Evolutionary conservation across 345 rosid species (phyloP).

Genomic region (Lumnitzera littorea): DNA sequence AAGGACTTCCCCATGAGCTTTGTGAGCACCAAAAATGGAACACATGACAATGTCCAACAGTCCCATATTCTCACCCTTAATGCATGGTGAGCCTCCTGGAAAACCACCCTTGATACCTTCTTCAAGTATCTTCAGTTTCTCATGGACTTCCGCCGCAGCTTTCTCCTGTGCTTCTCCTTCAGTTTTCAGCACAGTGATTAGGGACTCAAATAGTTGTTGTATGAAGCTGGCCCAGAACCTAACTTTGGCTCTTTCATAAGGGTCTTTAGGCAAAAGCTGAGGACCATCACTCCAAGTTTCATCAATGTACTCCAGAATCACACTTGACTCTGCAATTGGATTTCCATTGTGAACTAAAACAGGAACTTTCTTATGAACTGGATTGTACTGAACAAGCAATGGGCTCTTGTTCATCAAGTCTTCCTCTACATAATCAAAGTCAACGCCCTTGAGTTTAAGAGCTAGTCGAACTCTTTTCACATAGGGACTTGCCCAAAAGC

Average conservation of each 20-base stretch:
- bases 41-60: constrained; percentile 25
- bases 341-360: constrained; percentile 41
- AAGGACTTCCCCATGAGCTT: constrained; percentile 26
- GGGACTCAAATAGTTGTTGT: constrained; percentile 13
- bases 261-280: constrained; percentile 30
- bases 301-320: constrained; percentile 35
- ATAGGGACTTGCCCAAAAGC: constrained; percentile 24
- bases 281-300: constrained; percentile 30
- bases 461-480: constrained; percentile 32
- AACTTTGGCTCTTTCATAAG: constrained; percentile 25
- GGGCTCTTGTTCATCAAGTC: constrained; percentile 35
- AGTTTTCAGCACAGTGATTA: constrained; percentile 8
- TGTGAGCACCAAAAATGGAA: constrained; percentile 22
- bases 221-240: constrained; percentile 30
- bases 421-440: constrained; percentile 33
- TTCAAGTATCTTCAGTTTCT: constrained; percentile 31
- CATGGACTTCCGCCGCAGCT: constrained; percentile 26
- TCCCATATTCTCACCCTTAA: constrained; percentile 18
- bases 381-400: constrained; percentile 2
- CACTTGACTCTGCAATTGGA: constrained; percentile 24
- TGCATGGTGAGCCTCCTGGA: constrained; percentile 11
- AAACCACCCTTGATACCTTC: constrained; percentile 30
- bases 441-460: constrained; percentile 30
- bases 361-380: constrained; percentile 27
- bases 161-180: constrained; percentile 35